phyloP scores from a whole-genome alignment of 352 stramenopile species.

The Globisporangium nagaii region DNA sequence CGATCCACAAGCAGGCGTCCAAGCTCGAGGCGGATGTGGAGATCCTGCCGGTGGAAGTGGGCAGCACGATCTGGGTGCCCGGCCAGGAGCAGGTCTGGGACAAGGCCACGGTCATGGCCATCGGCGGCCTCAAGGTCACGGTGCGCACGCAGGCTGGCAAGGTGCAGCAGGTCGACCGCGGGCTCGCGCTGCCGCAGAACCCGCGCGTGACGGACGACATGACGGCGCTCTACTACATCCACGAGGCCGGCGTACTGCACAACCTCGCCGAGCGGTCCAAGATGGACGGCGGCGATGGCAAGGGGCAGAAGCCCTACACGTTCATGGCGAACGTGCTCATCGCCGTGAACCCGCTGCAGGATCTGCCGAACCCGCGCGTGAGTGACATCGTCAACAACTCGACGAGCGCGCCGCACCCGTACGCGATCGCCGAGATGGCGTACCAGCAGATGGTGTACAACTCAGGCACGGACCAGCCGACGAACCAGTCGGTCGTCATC shows the following conservation, averaged over 20 bases:
- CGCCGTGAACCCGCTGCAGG: slow-evolving; percentile 87
- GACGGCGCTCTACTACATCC: slow-evolving; percentile 93
- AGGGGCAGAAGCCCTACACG: slow-evolving; percentile 82
- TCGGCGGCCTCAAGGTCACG: slow-evolving; percentile 81
- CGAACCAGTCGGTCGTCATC: slow-evolving; percentile 86
- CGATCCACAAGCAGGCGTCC: slow-evolving; percentile 61
- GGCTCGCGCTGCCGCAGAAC: slow-evolving; percentile 66
- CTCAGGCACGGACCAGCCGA: slow-evolving; percentile 74
- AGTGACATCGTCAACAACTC: slow-evolving; percentile 75
- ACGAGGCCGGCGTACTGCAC: slow-evolving; percentile 93
- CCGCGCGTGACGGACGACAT: slow-evolving; percentile 89
- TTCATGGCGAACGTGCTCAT: slow-evolving; percentile 94
- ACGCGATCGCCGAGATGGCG: slow-evolving; percentile 86
- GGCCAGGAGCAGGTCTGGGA: slow-evolving; percentile 74
- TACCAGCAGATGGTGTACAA: slow-evolving; percentile 92
- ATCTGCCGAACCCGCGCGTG: slow-evolving; percentile 72
- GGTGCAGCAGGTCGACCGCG: slow-evolving; percentile 81
- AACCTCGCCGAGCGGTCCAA: slow-evolving; percentile 92
- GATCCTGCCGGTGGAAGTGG: slow-evolving; percentile 69
- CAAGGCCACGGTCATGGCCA: slow-evolving; percentile 75
- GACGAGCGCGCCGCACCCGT: slow-evolving; percentile 74
- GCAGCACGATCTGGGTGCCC: slow-evolving; percentile 71
- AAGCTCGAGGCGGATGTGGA: slow-evolving; percentile 64
- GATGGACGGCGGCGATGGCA: slow-evolving; percentile 69
- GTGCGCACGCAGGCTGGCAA: slow-evolving; percentile 79